Base-by-base conservation (phyloP, 345 rosid species). In the Gossypium sturtianum region DNA sequence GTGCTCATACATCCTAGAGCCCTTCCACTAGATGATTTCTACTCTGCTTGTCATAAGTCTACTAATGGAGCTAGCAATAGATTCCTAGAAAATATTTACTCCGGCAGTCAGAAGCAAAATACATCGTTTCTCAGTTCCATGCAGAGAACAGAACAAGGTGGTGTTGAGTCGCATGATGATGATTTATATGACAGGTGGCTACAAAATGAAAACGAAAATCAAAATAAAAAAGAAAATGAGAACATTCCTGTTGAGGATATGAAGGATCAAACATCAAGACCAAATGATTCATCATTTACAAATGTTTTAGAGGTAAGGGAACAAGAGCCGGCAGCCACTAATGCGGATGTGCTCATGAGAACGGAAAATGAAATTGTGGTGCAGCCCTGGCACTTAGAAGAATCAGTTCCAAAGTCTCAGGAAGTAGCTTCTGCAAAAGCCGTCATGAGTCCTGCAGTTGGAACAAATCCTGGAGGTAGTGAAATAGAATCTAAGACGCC, bases 1-100 rank as follows among this genome's bases (percentile, higher is more conserved):
- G 91, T 87, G 66, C 87, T 93, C 75, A 85, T 93, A 65, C 98
- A 93, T 27, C 65, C 65, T 29, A 29, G 41, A 25, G n/a, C 65
- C n/a, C 65, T 60, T 60, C 43, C 65, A 25, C 65, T 60, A 12
- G 65, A 60, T 60, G 65, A 60, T 60, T 60, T 60, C 19, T 60
- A 27, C 65, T 27, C 91, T 11, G 49, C 69, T 29, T 17, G 23
- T 54, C 47, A 19, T 4, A 72, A 62, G 66, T 73, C 83, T 53
- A 49, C 45, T 22, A 76, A 74, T 65, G 79, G 75, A 52, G 73
- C 73, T 75, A 64, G 80, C 73, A 12, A 13, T 15, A 60, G 65
- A 60, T 60, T 25, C 43, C 68, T 66, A 0, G 82, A 76, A 74
- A 82, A 53, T 72, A 44, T 51, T 38, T 79, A 70, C 52, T 76